Evolutionary conservation across 345 rosid genomes (phyloP), one percentile per base, ranked within the genome.

Genomic region (Populus alba): DNA sequence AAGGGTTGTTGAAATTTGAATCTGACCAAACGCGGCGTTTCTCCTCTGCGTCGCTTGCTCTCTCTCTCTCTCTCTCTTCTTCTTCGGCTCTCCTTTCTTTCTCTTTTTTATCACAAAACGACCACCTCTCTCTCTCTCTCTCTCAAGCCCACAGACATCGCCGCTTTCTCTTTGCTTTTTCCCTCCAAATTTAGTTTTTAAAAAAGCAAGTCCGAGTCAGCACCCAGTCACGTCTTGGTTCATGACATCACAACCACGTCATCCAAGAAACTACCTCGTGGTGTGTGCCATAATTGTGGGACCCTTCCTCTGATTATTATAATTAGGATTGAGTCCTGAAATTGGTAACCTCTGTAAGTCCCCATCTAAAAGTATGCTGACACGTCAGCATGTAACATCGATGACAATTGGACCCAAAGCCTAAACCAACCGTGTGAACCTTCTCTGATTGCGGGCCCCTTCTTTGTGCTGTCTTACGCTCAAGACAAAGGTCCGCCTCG

Each of bases 161-260:
- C 45, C 13, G 45, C 13, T 43, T 11, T 43, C 47, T 43, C 4
- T 11, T 43, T 2, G 47, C 47, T 43, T 43, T 43, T 11, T 2
- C 15, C 37, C 4, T 43, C 47, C 47, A 11, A 43, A 10, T 43
- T 43, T 10, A 41, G 7, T 39, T 66, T 71, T 18, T 8, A 75
- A 75, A 13, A 20, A 18, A 15, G 39, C 39, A 22, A 65, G 68
- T 73, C 83, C 80, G 73, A 43, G 78, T 83, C 86, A 81, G 80
- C 76, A 31, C 72, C 68, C 45, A 81, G 77, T 83, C 83, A 71
- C 57, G 18, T 29, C 17, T 25, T 39, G 15, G 20, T 25, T 39
- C 11, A 22, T 66, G 7, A 57, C 83, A 66, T 83, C 79, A 75
- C 0, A 17, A 66, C 68, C 82, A 70, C 73, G 66, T 73, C 70